Conservation (phyloP, 2,329 filamentous ascomycete species). For the Calonectria hongkongensis region DNA sequence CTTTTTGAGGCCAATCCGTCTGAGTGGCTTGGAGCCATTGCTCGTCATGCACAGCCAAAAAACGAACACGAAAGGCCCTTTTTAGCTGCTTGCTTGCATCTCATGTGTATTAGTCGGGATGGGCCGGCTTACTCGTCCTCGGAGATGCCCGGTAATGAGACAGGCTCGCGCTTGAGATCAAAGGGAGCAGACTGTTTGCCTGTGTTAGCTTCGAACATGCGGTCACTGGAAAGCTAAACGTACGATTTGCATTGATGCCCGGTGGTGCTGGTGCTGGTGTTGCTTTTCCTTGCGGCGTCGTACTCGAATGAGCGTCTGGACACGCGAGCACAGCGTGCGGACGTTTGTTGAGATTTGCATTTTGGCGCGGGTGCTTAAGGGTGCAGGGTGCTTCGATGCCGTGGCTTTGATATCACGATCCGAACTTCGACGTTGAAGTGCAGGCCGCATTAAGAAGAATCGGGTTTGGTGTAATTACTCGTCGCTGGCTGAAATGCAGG, state of each 20-base stretch:
- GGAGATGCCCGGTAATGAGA: constrained; percentile 72
- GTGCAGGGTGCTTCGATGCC: constrained; percentile 29
- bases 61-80: neutral
- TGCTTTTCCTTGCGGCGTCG: constrained; percentile 65
- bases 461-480: constrained; percentile 26
- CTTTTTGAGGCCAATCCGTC: neutral
- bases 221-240: no score
- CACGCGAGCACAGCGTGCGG: constrained; percentile 65
- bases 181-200: constrained; percentile 75
- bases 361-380: constrained; percentile 42
- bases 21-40: neutral
- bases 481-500: constrained; percentile 19
- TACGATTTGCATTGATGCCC: constrained; percentile 67
- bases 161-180: constrained; percentile 73
- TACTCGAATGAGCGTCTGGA: constrained; percentile 65
- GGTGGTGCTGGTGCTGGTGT: constrained; percentile 13
- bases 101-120: constrained; percentile 8
- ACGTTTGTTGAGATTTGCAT: constrained; percentile 65
- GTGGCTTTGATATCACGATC: constrained; percentile 48
- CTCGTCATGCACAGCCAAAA: constrained; percentile 9
- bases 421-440: constrained; percentile 26
- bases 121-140: constrained; percentile 73
- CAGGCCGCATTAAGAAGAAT: constrained; percentile 34
- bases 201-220: constrained; percentile 49
- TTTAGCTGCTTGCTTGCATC: constrained; percentile 6